Percentiles rank a stretch among this genome's conserved stretches.
phyloP scores from a whole-genome alignment of 108 stramenopile species.

The Epithemia pelagica region DNA sequence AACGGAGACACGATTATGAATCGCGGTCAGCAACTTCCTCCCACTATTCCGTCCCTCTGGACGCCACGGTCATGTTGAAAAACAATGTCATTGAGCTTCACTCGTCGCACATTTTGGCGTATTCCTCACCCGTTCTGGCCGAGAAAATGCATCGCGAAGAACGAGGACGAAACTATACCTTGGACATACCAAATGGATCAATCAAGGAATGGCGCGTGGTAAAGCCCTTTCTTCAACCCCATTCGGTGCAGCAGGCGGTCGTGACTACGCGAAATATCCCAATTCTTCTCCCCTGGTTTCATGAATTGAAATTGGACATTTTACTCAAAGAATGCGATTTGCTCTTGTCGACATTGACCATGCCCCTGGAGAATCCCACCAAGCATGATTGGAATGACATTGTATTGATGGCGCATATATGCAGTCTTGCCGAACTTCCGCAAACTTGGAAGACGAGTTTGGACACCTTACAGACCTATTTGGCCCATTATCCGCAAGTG shows the following conservation, averaged over 20 bases:
- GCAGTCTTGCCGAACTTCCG: not conserved
- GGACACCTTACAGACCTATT: not conserved
- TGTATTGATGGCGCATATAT: not conserved
- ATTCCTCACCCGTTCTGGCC: not conserved
- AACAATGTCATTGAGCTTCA: not conserved
- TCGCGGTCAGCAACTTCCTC: not conserved
- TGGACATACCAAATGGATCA: slow-evolving; percentile 2
- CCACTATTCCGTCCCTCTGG: not conserved
- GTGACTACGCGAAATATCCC: not conserved
- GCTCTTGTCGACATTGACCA: not conserved
- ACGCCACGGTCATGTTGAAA: not conserved
- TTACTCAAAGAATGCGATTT: slow-evolving; percentile 6
- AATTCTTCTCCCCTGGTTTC: slow-evolving; percentile 4
- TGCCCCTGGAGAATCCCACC: not conserved
- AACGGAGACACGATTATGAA: too few species aligned
- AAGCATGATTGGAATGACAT: slow-evolving; percentile 1
- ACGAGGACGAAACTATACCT: not conserved
- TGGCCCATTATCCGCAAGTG: not conserved
- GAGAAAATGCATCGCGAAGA: not conserved
- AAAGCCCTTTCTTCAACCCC: slow-evolving; percentile 7
- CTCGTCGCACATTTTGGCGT: not conserved
- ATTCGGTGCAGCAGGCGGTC: not conserved
- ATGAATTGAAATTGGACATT: slow-evolving; percentile 2
- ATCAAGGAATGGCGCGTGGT: slow-evolving; percentile 5
- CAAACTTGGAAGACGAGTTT: not conserved